Percentiles rank a stretch among this genome's conserved stretches.
These are phyloP conservation scores for Rhododendron vialii DNA, from an alignment of 148 eudicot species.

Conservation along the genomic window DNA sequence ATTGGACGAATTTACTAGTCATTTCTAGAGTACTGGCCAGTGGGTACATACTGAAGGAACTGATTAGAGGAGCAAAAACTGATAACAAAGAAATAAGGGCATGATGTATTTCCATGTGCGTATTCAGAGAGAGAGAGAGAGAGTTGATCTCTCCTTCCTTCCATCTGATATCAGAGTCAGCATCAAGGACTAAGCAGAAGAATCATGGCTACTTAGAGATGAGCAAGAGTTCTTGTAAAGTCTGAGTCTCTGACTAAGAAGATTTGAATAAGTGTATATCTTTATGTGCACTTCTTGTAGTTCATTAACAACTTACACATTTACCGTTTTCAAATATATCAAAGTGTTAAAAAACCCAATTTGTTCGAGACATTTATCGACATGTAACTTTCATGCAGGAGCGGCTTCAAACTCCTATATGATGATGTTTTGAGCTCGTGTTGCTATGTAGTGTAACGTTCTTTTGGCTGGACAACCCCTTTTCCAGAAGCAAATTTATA, in stretches of 20 bases:
- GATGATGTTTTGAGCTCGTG: not conserved
- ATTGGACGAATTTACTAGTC: constrained; percentile 5
- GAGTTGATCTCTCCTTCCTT: not conserved
- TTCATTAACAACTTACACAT: not conserved
- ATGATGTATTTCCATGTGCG: not conserved
- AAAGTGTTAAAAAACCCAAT: not conserved
- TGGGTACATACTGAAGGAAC: not conserved
- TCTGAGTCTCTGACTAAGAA: not conserved
- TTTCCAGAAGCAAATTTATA: not conserved
- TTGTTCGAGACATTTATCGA: not conserved
- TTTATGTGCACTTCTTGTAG: not conserved
- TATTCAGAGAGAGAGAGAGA: not conserved
- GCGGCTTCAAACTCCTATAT: not conserved
- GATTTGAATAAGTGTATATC: not conserved
- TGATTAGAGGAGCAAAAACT: not conserved
- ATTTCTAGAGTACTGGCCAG: constrained; percentile 6
- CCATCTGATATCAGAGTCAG: not conserved
- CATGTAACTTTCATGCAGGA: not conserved
- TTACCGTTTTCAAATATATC: not conserved
- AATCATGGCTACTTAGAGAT: not conserved
- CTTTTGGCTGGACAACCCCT: not conserved
- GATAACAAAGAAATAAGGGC: not conserved
- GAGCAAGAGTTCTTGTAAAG: not conserved
- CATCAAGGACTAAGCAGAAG: not conserved
- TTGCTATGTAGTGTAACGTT: not conserved